A percentile compares a stretch with the other conserved stretches of the same genome.
Evolutionary conservation across 257 asterid genomes (phyloP).

Genomic region (Capsicum baccatum): DNA sequence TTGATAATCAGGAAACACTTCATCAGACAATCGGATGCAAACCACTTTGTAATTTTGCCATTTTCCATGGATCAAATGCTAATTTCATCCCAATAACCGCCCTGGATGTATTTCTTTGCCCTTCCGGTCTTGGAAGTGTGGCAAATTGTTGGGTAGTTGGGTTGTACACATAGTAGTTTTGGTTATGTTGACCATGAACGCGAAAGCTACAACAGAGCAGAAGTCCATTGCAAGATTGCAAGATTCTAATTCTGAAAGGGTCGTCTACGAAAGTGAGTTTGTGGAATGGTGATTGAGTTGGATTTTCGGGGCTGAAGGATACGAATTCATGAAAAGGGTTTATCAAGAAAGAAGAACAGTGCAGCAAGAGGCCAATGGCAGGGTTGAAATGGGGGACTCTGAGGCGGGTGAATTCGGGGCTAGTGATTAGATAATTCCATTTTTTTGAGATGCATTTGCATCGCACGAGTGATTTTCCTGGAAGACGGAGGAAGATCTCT

Average conservation of each 20-base stretch:
- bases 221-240: conserved; percentile 54
- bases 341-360: neutral
- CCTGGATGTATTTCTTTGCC: neutral
- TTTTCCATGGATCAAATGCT: conserved; percentile 43
- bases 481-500: neutral
- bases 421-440: neutral
- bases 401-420: neutral
- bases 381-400: conserved; percentile 16
- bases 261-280: conserved; percentile 14
- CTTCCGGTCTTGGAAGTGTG: conserved; percentile 36
- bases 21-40: conserved; percentile 32
- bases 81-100: conserved; percentile 34
- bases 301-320: neutral
- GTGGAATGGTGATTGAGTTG: neutral
- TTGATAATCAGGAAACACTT: neutral
- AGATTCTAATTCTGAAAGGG: conserved; percentile 21
- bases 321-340: neutral
- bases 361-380: neutral
- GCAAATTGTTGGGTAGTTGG: conserved; percentile 37
- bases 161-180: conserved; percentile 42
- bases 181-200: neutral
- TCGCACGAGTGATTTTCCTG: neutral
- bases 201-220: conserved; percentile 34
- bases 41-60: conserved; percentile 38
- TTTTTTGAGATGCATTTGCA: neutral